These are phyloP conservation scores for Daldinia caldariorum DNA, from an alignment of 495 filamentous ascomycete genomes.

Conservation along the genomic window DNA sequence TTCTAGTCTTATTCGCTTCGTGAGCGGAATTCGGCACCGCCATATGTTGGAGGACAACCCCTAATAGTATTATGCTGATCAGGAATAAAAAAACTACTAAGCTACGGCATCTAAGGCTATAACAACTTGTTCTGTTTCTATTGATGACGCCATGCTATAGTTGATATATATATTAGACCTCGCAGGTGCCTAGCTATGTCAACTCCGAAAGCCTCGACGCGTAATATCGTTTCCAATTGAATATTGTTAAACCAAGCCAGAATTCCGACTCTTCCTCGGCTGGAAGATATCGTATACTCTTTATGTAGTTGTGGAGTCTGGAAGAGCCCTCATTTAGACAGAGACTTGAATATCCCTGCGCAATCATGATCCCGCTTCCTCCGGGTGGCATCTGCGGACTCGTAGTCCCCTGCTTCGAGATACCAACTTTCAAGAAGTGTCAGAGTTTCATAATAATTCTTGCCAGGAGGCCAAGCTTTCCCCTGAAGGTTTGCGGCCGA, in stretches of 20 bases:
- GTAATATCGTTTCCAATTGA: too few species aligned
- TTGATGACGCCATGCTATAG: background rate
- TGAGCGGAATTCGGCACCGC: background rate
- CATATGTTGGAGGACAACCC: background rate
- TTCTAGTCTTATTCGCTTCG: background rate
- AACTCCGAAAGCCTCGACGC: too few species aligned
- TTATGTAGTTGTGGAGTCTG: background rate
- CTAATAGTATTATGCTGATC: background rate
- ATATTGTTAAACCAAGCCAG: too few species aligned
- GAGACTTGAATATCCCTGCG: constrained; percentile 22
- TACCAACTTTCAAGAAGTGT: constrained; percentile 45
- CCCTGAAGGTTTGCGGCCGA: constrained; percentile 41
- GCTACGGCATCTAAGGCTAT: background rate
- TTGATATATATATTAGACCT: background rate
- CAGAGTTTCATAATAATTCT: constrained; percentile 48
- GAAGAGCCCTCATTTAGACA: constrained; percentile 20
- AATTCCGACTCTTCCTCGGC: background rate
- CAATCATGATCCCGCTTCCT: constrained; percentile 28
- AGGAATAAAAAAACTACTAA: background rate
- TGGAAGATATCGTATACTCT: background rate
- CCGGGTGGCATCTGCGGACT: constrained; percentile 33
- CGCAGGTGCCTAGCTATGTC: too few species aligned
- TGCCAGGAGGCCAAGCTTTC: constrained; percentile 43
- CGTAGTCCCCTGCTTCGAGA: constrained; percentile 40
- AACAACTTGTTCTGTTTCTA: background rate